Evolutionary conservation across 2,329 filamentous ascomycete species (phyloP).

Genomic region (Cladophialophora chaetospira): DNA sequence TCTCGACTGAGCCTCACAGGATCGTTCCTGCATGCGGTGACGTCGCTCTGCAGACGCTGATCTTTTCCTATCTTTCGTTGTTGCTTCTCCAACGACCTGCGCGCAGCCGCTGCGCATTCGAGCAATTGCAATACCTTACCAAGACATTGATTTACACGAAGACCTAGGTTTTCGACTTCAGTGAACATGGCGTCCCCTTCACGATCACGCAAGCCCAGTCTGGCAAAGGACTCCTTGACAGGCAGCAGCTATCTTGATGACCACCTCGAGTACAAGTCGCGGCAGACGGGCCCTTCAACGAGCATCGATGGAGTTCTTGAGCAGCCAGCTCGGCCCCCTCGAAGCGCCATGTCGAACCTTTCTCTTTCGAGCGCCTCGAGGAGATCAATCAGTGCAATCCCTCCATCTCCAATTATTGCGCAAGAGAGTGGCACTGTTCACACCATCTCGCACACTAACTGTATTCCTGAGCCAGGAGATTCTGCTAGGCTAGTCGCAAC

Average conservation of each 20-base stretch:
- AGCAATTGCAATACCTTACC: too few relatives aligned
- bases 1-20: not conserved
- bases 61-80: not conserved
- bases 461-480: slow-evolving; percentile 42
- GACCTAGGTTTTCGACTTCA: not conserved
- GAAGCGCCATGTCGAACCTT: slow-evolving; percentile 24
- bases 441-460: slow-evolving; percentile 48
- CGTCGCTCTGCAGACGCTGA: slow-evolving; percentile 13
- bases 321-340: slow-evolving; percentile 21
- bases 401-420: slow-evolving; percentile 35
- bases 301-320: slow-evolving; percentile 36
- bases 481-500: slow-evolving; percentile 50
- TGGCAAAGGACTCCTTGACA: slow-evolving; percentile 45
- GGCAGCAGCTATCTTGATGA: slow-evolving; percentile 49
- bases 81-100: too few relatives aligned
- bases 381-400: slow-evolving; percentile 31
- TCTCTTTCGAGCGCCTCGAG: slow-evolving; percentile 28
- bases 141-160: not conserved
- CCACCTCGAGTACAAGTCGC: slow-evolving; percentile 49
- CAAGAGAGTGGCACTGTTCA: slow-evolving; percentile 51
- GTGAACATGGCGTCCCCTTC: slow-evolving; percentile 20
- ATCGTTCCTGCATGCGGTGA: slow-evolving; percentile 26
- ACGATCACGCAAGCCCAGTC: slow-evolving; percentile 44
- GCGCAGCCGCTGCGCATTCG: too few relatives aligned
- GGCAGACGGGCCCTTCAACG: slow-evolving; percentile 26